phyloP scores from a whole-genome alignment of 1,284 basidiomycete genomes.

The Gymnopus androsaceus region DNA sequence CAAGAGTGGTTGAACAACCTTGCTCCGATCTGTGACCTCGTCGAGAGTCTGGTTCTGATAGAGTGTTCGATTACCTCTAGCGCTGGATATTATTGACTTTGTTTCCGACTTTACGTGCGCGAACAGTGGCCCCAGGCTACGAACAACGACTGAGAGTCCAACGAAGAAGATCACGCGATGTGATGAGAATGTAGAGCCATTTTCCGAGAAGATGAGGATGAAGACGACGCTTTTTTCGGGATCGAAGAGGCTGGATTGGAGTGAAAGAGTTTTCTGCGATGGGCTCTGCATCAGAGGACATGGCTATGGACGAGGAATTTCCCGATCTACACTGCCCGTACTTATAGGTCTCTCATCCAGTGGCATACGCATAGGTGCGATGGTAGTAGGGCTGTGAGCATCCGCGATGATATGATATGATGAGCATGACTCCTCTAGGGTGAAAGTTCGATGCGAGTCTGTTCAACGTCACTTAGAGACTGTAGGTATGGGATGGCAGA shows the following conservation, averaged over 20 bases:
- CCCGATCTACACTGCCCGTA: too few relatives aligned
- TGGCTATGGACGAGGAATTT: too few relatives aligned
- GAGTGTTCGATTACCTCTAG: constrained; percentile 20
- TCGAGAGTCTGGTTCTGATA: constrained; percentile 26
- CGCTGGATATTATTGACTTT: constrained; percentile 13
- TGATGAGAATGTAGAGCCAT: neutral
- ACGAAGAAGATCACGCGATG: neutral
- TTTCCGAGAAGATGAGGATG: neutral
- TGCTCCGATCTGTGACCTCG: constrained; percentile 21
- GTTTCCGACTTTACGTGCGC: neutral
- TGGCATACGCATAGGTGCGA: too few relatives aligned
- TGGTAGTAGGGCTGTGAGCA: too few relatives aligned
- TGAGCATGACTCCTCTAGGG: too few relatives aligned
- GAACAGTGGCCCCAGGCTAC: neutral
- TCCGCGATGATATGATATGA: too few relatives aligned
- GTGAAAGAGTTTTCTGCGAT: too few relatives aligned
- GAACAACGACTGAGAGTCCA: neutral
- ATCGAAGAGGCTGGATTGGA: neutral
- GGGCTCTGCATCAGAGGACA: too few relatives aligned
- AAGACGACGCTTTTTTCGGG: neutral
- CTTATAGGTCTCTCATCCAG: too few relatives aligned
- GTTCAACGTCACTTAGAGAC: too few relatives aligned
- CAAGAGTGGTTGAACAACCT: constrained; percentile 35
- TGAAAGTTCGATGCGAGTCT: too few relatives aligned
- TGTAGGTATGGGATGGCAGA: too few relatives aligned